These are phyloP conservation scores for Tritrichomonas musculus DNA, from an alignment of 208 protist genomes.

Conservation along the genomic window DNA sequence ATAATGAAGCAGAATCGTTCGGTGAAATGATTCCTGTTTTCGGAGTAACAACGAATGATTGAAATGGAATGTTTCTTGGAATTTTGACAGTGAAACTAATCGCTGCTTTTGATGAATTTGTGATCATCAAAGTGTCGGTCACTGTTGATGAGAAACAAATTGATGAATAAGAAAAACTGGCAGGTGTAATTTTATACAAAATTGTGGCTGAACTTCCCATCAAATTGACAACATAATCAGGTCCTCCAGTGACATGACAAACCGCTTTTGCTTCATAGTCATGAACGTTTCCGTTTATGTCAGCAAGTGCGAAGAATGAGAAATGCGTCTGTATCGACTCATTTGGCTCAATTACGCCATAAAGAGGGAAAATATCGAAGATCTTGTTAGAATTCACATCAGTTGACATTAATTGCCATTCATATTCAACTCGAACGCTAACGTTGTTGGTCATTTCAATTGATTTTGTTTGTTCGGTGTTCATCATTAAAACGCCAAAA, in stretches of 20 bases:
- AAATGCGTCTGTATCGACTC: background rate
- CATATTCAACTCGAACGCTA: background rate
- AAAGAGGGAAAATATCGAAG: background rate
- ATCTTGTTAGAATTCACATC: background rate
- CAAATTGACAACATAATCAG: background rate
- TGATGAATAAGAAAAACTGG: background rate
- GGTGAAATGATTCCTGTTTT: background rate
- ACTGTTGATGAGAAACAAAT: background rate
- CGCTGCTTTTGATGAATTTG: background rate
- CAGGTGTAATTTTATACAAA: background rate
- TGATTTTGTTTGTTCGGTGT: background rate
- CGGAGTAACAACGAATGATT: background rate
- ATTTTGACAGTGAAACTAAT: background rate
- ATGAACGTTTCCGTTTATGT: background rate
- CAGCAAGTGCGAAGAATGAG: background rate
- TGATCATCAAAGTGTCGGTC: background rate
- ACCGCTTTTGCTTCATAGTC: slow-evolving; percentile 9
- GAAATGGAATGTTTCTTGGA: background rate
- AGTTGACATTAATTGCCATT: background rate
- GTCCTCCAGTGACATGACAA: background rate
- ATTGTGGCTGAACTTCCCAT: background rate
- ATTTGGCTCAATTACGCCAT: background rate
- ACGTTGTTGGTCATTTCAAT: background rate
- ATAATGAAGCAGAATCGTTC: background rate
- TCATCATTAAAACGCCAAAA: slow-evolving; percentile 14